phyloP scores from a whole-genome alignment of 2,329 filamentous ascomycete species.

The Grosmannia penicillata region DNA sequence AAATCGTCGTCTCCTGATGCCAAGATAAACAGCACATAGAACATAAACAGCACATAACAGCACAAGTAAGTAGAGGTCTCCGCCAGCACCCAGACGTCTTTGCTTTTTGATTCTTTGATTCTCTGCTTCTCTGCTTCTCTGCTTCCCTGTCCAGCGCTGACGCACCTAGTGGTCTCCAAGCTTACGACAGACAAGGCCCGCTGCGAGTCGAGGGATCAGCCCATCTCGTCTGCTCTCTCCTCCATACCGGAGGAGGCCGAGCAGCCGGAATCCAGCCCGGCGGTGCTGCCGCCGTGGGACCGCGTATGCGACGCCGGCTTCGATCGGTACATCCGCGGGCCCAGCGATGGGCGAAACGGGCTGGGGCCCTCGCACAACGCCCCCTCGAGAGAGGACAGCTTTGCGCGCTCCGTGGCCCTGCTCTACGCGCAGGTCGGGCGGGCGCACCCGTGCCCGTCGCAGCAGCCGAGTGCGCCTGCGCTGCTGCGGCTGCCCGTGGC shows the following conservation, averaged over 20 bases:
- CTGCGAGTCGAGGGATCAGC: not conserved
- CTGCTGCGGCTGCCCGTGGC: not conserved
- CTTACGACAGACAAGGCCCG: no score
- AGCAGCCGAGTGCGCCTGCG: not conserved
- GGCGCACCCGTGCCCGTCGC: not conserved
- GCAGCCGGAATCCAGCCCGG: not conserved
- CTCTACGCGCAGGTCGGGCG: not conserved
- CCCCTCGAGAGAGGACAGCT: not conserved
- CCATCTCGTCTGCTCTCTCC: not conserved
- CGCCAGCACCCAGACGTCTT: not conserved
- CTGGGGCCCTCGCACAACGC: not conserved
- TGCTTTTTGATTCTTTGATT: not conserved
- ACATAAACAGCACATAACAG: not conserved
- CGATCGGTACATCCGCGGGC: no score
- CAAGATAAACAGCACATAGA: not conserved
- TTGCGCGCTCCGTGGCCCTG: not conserved
- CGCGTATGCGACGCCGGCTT: conserved; percentile 4
- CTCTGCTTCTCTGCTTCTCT: not conserved
- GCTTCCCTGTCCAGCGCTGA: no score
- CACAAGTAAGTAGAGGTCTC: no score
- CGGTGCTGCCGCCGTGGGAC: conserved; percentile 7
- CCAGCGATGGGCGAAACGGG: no score
- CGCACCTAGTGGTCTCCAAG: no score
- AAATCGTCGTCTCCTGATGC: no score
- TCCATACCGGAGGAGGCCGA: not conserved